phyloP scores from a whole-genome alignment of 1,284 basidiomycete genomes.

The Ganoderma sinense region DNA sequence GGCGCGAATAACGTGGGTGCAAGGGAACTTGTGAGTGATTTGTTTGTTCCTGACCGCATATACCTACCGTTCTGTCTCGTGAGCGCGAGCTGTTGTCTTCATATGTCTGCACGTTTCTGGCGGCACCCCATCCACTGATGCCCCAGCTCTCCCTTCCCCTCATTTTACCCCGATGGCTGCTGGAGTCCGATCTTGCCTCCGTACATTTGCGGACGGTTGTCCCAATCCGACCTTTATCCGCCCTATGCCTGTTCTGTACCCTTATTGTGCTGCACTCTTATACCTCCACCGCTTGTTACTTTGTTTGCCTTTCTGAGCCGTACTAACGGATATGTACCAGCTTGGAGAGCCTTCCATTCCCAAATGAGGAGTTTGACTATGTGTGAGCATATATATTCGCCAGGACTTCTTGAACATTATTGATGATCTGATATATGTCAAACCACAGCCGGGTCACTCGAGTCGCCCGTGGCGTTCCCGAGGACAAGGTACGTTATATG shows the following conservation, averaged over 20 bases:
- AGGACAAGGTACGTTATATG: conserved; percentile 61
- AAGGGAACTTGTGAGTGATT: conserved; percentile 68
- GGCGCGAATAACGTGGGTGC: conserved; percentile 70
- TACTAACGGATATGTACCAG: conserved; percentile 42
- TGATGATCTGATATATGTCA: conserved; percentile 26
- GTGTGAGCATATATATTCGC: conserved; percentile 53
- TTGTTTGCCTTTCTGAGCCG: conserved; percentile 2
- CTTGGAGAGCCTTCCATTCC: conserved; percentile 71
- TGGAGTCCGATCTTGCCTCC: not conserved
- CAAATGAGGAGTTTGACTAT: conserved; percentile 74
- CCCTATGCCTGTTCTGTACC: not conserved
- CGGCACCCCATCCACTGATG: not conserved
- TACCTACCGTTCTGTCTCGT: not conserved
- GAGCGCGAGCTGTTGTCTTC: not conserved
- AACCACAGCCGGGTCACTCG: conserved; percentile 65
- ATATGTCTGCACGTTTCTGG: not conserved
- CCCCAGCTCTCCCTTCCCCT: not conserved
- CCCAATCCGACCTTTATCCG: not conserved
- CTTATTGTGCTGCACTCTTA: not conserved
- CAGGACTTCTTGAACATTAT: conserved; percentile 9
- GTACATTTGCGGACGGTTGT: not conserved
- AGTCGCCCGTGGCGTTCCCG: conserved; percentile 74
- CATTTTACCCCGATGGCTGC: not conserved
- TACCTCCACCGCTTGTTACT: not conserved
- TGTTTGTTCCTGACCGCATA: not conserved